phyloP scores from a whole-genome alignment of 345 rosid genomes.

The Lumnitzera littorea region DNA sequence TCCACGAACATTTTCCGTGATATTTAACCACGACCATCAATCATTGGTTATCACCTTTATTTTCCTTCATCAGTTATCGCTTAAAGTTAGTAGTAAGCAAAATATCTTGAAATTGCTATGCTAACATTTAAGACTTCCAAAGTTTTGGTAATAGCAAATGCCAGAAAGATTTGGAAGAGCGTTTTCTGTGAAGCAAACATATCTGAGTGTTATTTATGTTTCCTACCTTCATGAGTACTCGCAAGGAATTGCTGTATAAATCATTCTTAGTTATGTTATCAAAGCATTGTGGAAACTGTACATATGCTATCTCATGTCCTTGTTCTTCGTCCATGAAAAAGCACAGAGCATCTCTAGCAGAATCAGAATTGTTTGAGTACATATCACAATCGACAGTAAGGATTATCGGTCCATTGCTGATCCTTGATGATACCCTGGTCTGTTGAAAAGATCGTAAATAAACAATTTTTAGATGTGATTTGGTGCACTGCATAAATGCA shows the following conservation, averaged over 20 bases:
- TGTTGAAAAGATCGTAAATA: constrained; percentile 5
- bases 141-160: no score
- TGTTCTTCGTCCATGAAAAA: constrained; percentile 40
- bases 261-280: constrained; percentile 30
- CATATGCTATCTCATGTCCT: constrained; percentile 30
- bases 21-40: no score
- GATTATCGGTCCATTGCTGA: constrained; percentile 33
- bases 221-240: constrained; percentile 13
- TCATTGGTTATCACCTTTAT: no score
- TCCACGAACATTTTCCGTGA: no score
- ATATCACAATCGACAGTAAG: constrained; percentile 45
- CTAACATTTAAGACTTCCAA: no score
- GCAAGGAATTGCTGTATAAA: constrained; percentile 14
- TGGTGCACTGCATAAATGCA: no score
- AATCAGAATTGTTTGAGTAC: constrained; percentile 35
- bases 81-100: no score
- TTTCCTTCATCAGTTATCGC: no score
- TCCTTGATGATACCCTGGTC: constrained; percentile 45
- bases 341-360: constrained; percentile 38
- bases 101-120: no score
- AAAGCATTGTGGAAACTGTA: constrained; percentile 32
- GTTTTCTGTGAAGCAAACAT: no score
- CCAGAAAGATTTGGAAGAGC: no score
- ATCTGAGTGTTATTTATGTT: neutral
- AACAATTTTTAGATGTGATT: neutral